These are phyloP conservation scores for Cyberlindnera maclurae DNA, from an alignment of 805 yeast genomes.

Conservation along the genomic window DNA sequence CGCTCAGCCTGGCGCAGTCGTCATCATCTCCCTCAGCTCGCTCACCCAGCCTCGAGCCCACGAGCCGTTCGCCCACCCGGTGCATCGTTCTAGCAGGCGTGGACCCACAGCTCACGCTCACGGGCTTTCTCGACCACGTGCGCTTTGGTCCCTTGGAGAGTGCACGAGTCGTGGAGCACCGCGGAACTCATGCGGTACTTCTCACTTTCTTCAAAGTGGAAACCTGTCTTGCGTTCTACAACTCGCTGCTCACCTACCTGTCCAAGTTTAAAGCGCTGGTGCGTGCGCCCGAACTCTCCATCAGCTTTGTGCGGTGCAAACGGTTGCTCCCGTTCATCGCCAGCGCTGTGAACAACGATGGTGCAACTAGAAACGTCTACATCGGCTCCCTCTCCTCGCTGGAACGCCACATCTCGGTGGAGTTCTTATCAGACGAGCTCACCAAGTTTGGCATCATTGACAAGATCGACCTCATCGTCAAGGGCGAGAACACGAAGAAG, in stretches of 20 bases:
- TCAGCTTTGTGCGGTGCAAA: slow-evolving; percentile 29
- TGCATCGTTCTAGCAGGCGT: not conserved
- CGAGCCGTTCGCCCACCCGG: slow-evolving; percentile 2
- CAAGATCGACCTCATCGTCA: slow-evolving; percentile 46
- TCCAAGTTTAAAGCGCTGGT: slow-evolving; percentile 29
- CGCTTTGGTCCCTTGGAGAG: slow-evolving; percentile 60
- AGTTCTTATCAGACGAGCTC: slow-evolving; percentile 41
- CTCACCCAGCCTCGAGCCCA: too few relatives aligned
- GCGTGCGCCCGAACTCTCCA: slow-evolving; percentile 31
- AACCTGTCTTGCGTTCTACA: slow-evolving; percentile 31
- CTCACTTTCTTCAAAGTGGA: slow-evolving; percentile 25
- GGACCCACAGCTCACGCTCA: slow-evolving; percentile 1
- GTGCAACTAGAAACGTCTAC: slow-evolving; percentile 91
- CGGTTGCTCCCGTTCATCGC: slow-evolving; percentile 22
- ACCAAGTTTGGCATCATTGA: slow-evolving; percentile 53
- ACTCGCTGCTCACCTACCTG: slow-evolving; percentile 29
- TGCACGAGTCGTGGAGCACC: slow-evolving; percentile 34
- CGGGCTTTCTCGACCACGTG: slow-evolving; percentile 22
- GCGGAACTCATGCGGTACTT: slow-evolving; percentile 18
- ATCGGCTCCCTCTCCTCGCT: slow-evolving; percentile 63
- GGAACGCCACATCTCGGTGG: slow-evolving; percentile 31
- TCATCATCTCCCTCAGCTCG: too few relatives aligned
- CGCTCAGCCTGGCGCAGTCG: too few relatives aligned
- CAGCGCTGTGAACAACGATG: slow-evolving; percentile 59
- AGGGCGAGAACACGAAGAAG: slow-evolving; percentile 31